These are phyloP conservation scores for Scheffersomyces segobiensis DNA, from an alignment of 1,139 yeast genomes.

Conservation along the genomic window DNA sequence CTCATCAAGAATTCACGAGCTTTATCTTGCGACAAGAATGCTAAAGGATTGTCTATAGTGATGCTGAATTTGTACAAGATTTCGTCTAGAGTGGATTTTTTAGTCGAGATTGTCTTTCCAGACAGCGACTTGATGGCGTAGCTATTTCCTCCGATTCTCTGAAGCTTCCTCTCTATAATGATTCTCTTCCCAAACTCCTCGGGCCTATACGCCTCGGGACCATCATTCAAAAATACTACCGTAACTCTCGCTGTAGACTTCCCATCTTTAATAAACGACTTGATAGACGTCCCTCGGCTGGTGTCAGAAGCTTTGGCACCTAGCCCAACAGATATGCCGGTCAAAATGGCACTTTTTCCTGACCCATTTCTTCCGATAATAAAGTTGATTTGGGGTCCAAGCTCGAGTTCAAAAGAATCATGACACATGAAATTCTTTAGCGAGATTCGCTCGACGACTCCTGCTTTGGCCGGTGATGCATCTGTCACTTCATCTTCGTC, in stretches of 20 bases:
- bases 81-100: constrained; percentile 64
- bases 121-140: constrained; percentile 56
- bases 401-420: constrained; percentile 66
- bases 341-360: constrained; percentile 90
- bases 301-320: constrained; percentile 97
- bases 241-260: constrained; percentile 60
- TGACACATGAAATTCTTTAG: constrained; percentile 83
- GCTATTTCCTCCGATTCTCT: constrained; percentile 46
- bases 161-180: constrained; percentile 68
- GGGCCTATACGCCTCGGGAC: constrained; percentile 62
- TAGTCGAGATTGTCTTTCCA: constrained; percentile 57
- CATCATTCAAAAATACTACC: constrained; percentile 62
- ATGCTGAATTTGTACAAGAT: constrained; percentile 73
- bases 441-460: constrained; percentile 56
- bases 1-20: constrained; percentile 87
- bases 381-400: constrained; percentile 87
- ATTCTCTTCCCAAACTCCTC: constrained; percentile 69
- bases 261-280: constrained; percentile 78
- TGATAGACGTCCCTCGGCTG: constrained; percentile 73
- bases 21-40: constrained; percentile 89
- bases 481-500: constrained; percentile 16
- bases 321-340: constrained; percentile 86
- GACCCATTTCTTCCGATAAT: constrained; percentile 95
- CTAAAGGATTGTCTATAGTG: constrained; percentile 88
- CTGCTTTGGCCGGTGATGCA: constrained; percentile 45